Conservation (phyloP, 257 asterid species). For the Phtheirospermum japonicum region DNA sequence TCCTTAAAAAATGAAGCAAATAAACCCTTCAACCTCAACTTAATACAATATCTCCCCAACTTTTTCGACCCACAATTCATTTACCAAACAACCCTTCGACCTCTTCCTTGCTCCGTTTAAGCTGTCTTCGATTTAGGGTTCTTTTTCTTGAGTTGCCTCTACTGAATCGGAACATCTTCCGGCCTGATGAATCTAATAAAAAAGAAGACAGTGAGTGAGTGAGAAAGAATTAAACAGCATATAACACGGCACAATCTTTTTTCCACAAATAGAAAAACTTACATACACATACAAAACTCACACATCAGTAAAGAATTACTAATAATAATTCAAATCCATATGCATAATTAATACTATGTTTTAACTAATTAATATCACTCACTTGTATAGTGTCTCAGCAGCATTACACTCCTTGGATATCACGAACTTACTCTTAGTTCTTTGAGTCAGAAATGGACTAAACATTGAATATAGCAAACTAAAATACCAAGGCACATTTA, state of each 20-base stretch:
- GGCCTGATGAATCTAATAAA: conserved; percentile 64
- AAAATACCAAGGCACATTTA: conserved; percentile 96
- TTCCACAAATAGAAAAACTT: too few relatives aligned
- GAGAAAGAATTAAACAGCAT: too few relatives aligned
- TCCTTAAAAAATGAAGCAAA: too few relatives aligned
- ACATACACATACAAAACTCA: too few relatives aligned
- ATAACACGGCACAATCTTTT: too few relatives aligned
- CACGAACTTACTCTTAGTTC: conserved; percentile 93
- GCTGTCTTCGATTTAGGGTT: conserved; percentile 1
- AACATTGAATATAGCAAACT: conserved; percentile 85
- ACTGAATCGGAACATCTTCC: conserved; percentile 75
- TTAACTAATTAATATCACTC: conserved; percentile 10
- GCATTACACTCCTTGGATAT: conserved; percentile 88
- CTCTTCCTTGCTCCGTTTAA: not conserved
- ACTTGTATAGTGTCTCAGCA: conserved; percentile 87
- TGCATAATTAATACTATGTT: too few relatives aligned
- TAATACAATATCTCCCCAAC: too few relatives aligned
- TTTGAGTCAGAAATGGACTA: conserved; percentile 90
- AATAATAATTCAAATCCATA: too few relatives aligned
- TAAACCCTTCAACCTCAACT: too few relatives aligned
- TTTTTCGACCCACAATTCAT: not conserved
- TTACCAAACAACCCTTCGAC: not conserved
- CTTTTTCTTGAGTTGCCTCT: conserved; percentile 13
- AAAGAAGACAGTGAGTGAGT: too few relatives aligned
- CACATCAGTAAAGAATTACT: too few relatives aligned